Evolutionary conservation across 805 yeast species (phyloP), one percentile per base, ranked within the genome.

Genomic region (Ogataea glucozyma): DNA sequence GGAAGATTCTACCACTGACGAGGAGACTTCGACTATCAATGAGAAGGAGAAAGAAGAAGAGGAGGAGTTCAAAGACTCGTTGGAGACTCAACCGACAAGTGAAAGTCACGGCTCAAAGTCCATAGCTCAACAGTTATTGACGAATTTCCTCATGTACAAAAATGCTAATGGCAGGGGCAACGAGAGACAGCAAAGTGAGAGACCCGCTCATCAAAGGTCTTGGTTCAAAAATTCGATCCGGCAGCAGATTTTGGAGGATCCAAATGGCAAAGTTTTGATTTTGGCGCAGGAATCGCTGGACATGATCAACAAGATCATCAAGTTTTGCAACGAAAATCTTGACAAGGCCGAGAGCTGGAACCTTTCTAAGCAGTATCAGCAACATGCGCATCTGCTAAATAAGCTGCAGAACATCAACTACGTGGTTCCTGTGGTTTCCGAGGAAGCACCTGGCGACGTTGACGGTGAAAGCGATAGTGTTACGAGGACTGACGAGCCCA

Each of bases 261-360:
- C 78, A 8, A 85, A 88, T 58, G 88, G 86, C 17, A 80, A 83
- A 49, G 86, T 88, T 1, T 66, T 93, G 19, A 75, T 85, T 4
- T 71, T 91, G 47, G 97, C 98, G 0, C 84, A 85, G 51, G 99
- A 93, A 62, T 83, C 96, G 0, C 67, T 91, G 36, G 93, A 85
- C 31, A 86, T 90, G 88, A 83, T 91, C 26, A 75, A 83, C 30
- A 85, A 85, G 44, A 83, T 91, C 14, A 88, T 89, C 51, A 75
- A 75, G 38, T 90, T 90, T 6, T 88, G 95, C 53, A 91, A 86
- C 58, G 90, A 86, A 35, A 89, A 89, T 38, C 70, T 91, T 41
- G 83, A 79, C 36, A 81, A 83, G 51, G 97, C 97, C 1, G 97
- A 93, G 61, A 69, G 73, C 18, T 91, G 97, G 97, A 65, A 66